Base-by-base conservation (phyloP, 345 rosid genomes). In the Passiflora organensis region DNA sequence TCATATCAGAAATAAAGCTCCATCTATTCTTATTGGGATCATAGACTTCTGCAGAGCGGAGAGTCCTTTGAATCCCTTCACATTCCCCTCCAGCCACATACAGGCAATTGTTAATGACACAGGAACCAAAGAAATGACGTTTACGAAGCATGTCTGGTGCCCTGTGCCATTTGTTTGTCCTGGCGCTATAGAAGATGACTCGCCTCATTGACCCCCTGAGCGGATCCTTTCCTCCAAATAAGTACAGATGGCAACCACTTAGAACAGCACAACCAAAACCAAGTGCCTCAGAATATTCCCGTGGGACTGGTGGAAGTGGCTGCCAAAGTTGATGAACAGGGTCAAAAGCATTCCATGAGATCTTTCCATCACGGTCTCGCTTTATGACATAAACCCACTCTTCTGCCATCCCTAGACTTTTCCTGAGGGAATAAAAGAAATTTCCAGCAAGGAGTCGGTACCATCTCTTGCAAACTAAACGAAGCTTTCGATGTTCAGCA, bases 81-180 rank as follows among this genome's bases (percentile, higher is more conserved):
- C 96, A 91, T 52, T 91, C 98, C 44, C 98, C 98, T 15, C 98
- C 98, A 1, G 98, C 98, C 25, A 91, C 98, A 59, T 82, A 91
- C 1, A 91, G 82, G 57, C 95, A 84, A 63, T 91, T 91, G 71
- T 91, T 88, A 28, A 91, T 86, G 21, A 91, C 98, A 58, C 95
- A 91, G 59, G 85, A 91, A 51, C 95, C 98, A 55, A 88, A 88
- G 73, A 83, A 81, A 69, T 91, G 96, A 9, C 98, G 86, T 73
- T 88, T 91, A 57, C 93, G 80, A 55, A 91, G 98, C 98, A 91
- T 91, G 71, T 79, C 96, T 0, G 96, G 96, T 1, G 95, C 98
- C 59, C 94, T 82, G 18, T 85, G 90, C 98, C 98, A 91, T 70
- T 85, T 86, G 66, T 91, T 91, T 39, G 96, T 91, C 74, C 96